Percentiles rank a stretch among this genome's conserved stretches.
Evolutionary conservation across 2,329 filamentous ascomycete species (phyloP).

Genomic region (Xylariales sp.): DNA sequence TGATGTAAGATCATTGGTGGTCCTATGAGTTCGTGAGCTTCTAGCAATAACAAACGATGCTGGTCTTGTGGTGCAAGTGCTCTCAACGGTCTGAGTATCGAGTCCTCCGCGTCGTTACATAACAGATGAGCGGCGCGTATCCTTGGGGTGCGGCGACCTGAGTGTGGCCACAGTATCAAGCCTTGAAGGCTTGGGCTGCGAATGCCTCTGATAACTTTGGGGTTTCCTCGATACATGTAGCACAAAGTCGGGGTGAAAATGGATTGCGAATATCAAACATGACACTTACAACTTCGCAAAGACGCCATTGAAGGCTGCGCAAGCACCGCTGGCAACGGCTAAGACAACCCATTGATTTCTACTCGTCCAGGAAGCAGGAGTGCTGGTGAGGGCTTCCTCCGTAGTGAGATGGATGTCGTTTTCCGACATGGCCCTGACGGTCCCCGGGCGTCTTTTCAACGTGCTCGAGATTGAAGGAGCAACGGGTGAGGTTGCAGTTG

Average conservation of each 20-base stretch:
- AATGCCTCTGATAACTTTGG: too few species aligned
- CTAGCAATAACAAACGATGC: too few species aligned
- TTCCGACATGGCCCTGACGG: constrained; percentile 1
- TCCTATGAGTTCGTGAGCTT: constrained; percentile 31
- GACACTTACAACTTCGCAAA: constrained; percentile 72
- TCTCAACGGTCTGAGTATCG: too few species aligned
- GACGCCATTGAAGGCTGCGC: constrained; percentile 75
- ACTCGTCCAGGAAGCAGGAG: constrained; percentile 17
- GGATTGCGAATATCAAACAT: too few species aligned
- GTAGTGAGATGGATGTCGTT: background rate
- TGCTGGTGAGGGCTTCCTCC: background rate
- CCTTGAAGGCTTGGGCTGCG: too few species aligned
- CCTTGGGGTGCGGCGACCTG: too few species aligned
- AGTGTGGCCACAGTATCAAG: too few species aligned
- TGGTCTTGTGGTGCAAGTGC: too few species aligned
- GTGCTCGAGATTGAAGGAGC: background rate
- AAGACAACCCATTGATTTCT: constrained; percentile 59
- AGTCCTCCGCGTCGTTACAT: too few species aligned
- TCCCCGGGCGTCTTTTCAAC: constrained; percentile 1
- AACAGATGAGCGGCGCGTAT: too few species aligned
- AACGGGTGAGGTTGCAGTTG: background rate
- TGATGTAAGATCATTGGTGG: constrained; percentile 51
- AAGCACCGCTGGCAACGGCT: constrained; percentile 69
- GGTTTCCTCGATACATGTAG: too few species aligned
- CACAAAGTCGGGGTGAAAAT: too few species aligned